These are phyloP conservation scores for Neospora caninum DNA, from an alignment of 169 alveolate genomes.

Conservation along the genomic window DNA sequence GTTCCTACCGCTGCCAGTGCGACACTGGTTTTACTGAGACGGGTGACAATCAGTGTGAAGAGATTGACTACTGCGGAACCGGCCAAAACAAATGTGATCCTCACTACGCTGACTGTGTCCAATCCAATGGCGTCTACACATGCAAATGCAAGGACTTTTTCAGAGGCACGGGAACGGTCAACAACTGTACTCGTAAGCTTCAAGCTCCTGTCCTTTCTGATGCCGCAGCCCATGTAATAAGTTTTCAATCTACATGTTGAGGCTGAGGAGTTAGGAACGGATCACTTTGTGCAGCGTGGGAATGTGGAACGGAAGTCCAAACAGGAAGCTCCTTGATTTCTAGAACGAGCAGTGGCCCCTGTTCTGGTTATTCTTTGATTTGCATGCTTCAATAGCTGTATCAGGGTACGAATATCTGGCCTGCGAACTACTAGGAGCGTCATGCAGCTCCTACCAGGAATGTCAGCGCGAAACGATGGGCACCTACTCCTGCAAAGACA, in stretches of 20 bases:
- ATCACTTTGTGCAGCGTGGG: background rate
- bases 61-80: slow-evolving; percentile 52
- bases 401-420: slow-evolving; percentile 24
- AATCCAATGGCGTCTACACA: slow-evolving; percentile 57
- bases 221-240: background rate
- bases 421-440: background rate
- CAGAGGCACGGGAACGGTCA: slow-evolving; percentile 59
- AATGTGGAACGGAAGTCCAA: background rate
- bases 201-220: background rate
- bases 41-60: background rate
- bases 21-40: slow-evolving; percentile 45
- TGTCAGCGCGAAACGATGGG: background rate
- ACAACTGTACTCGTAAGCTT: slow-evolving; percentile 63
- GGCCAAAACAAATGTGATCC: slow-evolving; percentile 61
- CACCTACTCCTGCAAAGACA: slow-evolving; percentile 3
- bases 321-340: background rate
- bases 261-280: background rate
- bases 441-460: slow-evolving; percentile 5
- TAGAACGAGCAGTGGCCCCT: no score
- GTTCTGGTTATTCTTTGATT: no score
- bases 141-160: slow-evolving; percentile 66
- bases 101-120: slow-evolving; percentile 53
- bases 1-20: slow-evolving; percentile 68
- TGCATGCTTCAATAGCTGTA: background rate
- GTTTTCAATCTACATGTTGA: background rate